Evolutionary conservation across 177 flowering plant genomes (phyloP).

Genomic region (Vitis hybrid): DNA sequence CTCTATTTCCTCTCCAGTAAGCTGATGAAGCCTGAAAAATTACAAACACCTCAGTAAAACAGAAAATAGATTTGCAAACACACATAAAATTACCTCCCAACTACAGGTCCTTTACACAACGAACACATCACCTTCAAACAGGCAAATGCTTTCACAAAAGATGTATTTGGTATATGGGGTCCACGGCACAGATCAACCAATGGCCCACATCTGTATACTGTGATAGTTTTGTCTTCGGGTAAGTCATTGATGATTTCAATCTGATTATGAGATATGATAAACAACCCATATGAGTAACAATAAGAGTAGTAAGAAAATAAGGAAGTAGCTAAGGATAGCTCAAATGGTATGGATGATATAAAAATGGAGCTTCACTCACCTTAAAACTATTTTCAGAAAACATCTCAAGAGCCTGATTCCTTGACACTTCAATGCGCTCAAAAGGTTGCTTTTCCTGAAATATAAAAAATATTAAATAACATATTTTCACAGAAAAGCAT

Average conservation of each 20-base stretch:
- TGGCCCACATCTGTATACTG: slow-evolving; percentile 98
- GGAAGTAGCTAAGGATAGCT: not conserved
- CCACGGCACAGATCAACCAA: slow-evolving; percentile 98
- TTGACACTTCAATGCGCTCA: slow-evolving; percentile 96
- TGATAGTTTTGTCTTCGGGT: slow-evolving; percentile 93
- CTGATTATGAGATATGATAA: slow-evolving; percentile 30
- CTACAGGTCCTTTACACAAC: not conserved
- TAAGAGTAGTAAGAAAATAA: not conserved
- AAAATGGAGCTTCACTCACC: slow-evolving; percentile 34
- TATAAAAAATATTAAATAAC: not conserved
- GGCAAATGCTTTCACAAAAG: slow-evolving; percentile 89
- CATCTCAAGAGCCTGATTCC: slow-evolving; percentile 87
- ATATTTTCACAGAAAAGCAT: not conserved
- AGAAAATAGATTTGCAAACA: slow-evolving; percentile 3
- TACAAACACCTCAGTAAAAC: slow-evolving; percentile 4
- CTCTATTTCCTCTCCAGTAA: slow-evolving; percentile 91
- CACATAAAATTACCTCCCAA: not conserved
- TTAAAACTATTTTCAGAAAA: slow-evolving; percentile 89
- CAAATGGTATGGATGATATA: not conserved
- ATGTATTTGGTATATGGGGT: slow-evolving; percentile 97
- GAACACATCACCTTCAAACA: slow-evolving; percentile 75
- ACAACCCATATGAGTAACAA: slow-evolving; percentile 2
- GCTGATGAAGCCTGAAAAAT: slow-evolving; percentile 89
- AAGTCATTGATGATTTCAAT: slow-evolving; percentile 88
- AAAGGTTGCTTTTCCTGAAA: slow-evolving; percentile 94